Evolutionary conservation across 352 stramenopile species (phyloP).

Genomic region (Phytopythium delawarense): DNA sequence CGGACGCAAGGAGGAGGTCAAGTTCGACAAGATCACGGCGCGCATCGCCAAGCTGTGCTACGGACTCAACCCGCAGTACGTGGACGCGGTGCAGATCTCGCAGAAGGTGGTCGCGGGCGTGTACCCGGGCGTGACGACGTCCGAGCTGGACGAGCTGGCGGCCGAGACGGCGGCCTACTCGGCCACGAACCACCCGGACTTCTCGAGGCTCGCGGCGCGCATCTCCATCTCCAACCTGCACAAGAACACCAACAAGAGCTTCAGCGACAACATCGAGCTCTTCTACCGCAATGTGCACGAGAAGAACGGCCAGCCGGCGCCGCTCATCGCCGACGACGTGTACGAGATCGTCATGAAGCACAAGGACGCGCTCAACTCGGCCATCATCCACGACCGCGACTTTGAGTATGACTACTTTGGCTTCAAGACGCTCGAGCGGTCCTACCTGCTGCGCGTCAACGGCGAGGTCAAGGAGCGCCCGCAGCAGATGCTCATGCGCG

Average conservation of each 20-base stretch:
- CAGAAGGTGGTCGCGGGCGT: constrained; percentile 99
- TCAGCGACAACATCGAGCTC: constrained; percentile 91
- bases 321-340: constrained; percentile 93
- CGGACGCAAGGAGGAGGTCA: constrained; percentile 90
- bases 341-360: constrained; percentile 95
- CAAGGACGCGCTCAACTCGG: constrained; percentile 95
- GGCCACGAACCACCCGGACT: constrained; percentile 98
- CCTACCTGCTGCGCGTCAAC: constrained; percentile 96
- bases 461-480: constrained; percentile 95
- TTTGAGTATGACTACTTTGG: constrained; percentile 99
- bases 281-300: constrained; percentile 96
- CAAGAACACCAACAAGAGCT: constrained; percentile 98
- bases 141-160: constrained; percentile 97
- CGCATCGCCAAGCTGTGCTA: constrained; percentile 98
- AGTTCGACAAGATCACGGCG: constrained; percentile 98
- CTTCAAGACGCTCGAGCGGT: constrained; percentile 98
- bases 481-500: constrained; percentile 99
- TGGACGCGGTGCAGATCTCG: constrained; percentile 96
- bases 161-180: constrained; percentile 97
- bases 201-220: constrained; percentile 96
- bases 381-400: constrained; percentile 97
- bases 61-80: constrained; percentile 95
- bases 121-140: constrained; percentile 98
- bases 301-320: constrained; percentile 90
- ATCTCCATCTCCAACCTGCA: constrained; percentile 99